Evolutionary conservation across 805 yeast genomes (phyloP), one percentile per base, ranked within the genome.

Genomic region (Wickerhamiella australiensis): DNA sequence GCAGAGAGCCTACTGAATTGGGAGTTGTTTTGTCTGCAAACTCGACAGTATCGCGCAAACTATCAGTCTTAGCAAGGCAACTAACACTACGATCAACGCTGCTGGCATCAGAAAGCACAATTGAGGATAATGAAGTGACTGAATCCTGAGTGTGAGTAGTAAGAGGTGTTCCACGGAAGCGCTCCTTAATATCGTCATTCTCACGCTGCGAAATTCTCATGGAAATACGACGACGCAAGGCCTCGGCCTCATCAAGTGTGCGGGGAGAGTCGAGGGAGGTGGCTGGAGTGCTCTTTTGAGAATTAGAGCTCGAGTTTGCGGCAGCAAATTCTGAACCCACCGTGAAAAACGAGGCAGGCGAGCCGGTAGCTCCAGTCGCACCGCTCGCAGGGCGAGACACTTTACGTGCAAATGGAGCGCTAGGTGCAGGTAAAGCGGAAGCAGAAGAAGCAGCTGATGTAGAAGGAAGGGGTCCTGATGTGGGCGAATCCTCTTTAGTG

Each of bases 221-320:
- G 5, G 49, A 35, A 20, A 50, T 50, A 3, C 49, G 45, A 13
- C 45, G 45, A 22, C 52, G 45, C 23, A 25, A 13, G 2, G 38
- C 46, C 17, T 38, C 52, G 8, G 52, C 52, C 18, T 50, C 52
- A 20, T 23, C 37, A 13, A 50, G 42, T 2, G 52, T 46, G 43
- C 49, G 49, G 9, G 49, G 49, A 31, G 42, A 35, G 11, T 33
- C 42, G 13, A 37, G 33, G n/a, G 27, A 6, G 36, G 27, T 13
- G 15, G 23, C 35, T 3, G 50, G 50, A 3, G 50, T 40, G 12
- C 43, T 42, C 20, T 18, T n/a, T 17, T 40, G 25, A 20, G 36
- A 15, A 17, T 17, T 15, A 15, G 49, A 36, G 9, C 9, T 6
- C 6, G 33, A 29, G 13, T 11, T 15, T 5, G 38, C 38, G 15